A percentile compares a stretch with the other conserved stretches of the same genome.
Conservation (phyloP, 345 rosid genomes). For the Brassica nigra region DNA sequence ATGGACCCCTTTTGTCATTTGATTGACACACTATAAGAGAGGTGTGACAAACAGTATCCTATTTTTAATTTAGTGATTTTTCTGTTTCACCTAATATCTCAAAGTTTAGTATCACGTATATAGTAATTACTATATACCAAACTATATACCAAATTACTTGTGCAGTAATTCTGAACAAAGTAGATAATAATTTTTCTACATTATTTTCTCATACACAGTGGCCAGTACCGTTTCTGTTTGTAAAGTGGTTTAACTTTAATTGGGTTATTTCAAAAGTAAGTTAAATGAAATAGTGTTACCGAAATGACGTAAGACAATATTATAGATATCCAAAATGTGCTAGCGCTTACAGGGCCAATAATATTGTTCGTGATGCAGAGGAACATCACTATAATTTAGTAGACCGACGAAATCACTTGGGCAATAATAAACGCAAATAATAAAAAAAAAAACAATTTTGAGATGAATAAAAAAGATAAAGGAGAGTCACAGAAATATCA, state of each 20-base stretch:
- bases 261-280: neutral
- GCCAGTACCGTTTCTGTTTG: constrained; percentile 8
- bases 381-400: constrained; percentile 30
- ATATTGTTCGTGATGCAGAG: constrained; percentile 24
- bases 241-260: neutral
- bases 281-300: constrained; percentile 13
- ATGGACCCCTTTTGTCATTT: constrained; percentile 34
- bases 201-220: constrained; percentile 8
- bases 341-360: constrained; percentile 26
- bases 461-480: neutral
- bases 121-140: too few relatives aligned
- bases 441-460: constrained; percentile 14
- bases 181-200: constrained; percentile 19
- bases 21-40: constrained; percentile 42
- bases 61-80: constrained; percentile 23
- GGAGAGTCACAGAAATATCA: constrained; percentile 25
- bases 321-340: neutral
- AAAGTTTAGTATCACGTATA: constrained; percentile 24
- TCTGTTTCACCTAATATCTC: constrained; percentile 28
- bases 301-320: constrained; percentile 6
- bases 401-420: constrained; percentile 39
- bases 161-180: constrained; percentile 24
- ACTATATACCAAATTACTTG: neutral
- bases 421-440: constrained; percentile 35
- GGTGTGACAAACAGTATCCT: constrained; percentile 36